These are phyloP conservation scores for Fagus sylvatica DNA, from an alignment of 306 rosid species.

Conservation along the genomic window DNA sequence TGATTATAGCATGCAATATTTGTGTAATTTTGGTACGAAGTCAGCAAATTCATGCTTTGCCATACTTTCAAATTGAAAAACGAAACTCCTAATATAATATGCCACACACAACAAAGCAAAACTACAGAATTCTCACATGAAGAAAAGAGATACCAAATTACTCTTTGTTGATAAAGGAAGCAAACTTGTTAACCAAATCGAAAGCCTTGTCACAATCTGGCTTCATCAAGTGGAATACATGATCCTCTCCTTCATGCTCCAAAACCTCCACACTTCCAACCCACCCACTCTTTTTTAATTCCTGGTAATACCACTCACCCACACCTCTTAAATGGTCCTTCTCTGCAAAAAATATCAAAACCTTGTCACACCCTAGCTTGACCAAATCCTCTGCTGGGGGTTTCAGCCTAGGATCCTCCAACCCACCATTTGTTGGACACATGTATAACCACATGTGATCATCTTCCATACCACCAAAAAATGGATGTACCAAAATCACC, in stretches of 20 bases:
- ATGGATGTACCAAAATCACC: slow-evolving; percentile 30
- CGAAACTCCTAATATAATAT: too few relatives aligned
- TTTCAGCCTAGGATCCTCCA: slow-evolving; percentile 38
- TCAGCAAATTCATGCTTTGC: too few relatives aligned
- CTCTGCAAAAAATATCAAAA: slow-evolving; percentile 46
- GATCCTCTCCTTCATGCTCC: slow-evolving; percentile 42
- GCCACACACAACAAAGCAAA: too few relatives aligned
- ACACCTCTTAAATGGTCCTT: slow-evolving; percentile 35
- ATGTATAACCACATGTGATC: slow-evolving; percentile 46
- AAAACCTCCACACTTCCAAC: slow-evolving; percentile 41
- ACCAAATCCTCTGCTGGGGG: slow-evolving; percentile 48
- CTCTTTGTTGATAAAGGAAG: slow-evolving; percentile 40
- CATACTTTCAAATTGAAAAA: too few relatives aligned
- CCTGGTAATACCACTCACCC: slow-evolving; percentile 33
- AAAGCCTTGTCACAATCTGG: slow-evolving; percentile 39
- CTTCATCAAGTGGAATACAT: slow-evolving; percentile 56
- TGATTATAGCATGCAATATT: too few relatives aligned
- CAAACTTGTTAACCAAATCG: slow-evolving; percentile 34
- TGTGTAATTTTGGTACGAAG: too few relatives aligned
- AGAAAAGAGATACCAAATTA: too few relatives aligned
- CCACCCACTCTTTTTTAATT: slow-evolving; percentile 53
- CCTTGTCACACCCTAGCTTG: slow-evolving; percentile 36
- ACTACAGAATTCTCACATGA: too few relatives aligned
- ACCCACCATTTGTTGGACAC: slow-evolving; percentile 35
- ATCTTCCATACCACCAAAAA: neutral